Base-by-base conservation (phyloP, 768 basidiomycete genomes). In the Mycena pura region DNA sequence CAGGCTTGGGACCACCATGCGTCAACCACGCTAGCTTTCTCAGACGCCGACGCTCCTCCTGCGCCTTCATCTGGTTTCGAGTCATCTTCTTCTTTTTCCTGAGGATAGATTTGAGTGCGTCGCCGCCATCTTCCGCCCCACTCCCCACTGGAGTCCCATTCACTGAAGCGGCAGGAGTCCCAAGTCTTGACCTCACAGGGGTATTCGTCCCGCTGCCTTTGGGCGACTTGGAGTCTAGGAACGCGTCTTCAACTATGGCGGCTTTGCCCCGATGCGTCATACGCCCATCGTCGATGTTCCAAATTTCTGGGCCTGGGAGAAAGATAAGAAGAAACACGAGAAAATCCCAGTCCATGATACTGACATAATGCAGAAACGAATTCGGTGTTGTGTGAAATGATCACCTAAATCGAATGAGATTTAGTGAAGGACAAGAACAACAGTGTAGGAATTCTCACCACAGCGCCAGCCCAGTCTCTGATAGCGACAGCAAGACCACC, bases 401-500 rank as follows among this genome's bases (percentile, higher is more conserved):
- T 97, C 70, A 95, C 88, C 90, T 91, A 67, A 15, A 44, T 59
- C 70, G 67, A 64, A 55, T n/a, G n/a, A n/a, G n/a, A 43, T 66
- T 52, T 56, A 43, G 59, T 66, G 61, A 65, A 54, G 65, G 31
- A 25, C 22, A 34, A 55, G 44, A 36, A 43, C 49, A 41, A 38
- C 48, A 17, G 28, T 52, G 68, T 62, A 69, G 53, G 47, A 15
- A 31, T 41, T 44, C 85, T 68, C 80, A 91, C 90, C 34, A 95
- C 92, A 41, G 92, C 95, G 57, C 96, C 96, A 45, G 86, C 86
- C 96, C 96, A 98, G 64, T 96, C 93, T 64, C 86, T 89, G 77
- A 98, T 98, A 41, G 96, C 96, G 25, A 96, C 89, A 32, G 96
- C 95, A 39, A 99, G 80, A 60, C 96, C 96, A 66, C 96, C 96